A percentile compares a stretch with the other conserved stretches of the same genome.
Conservation (phyloP, 148 eudicot genomes). For the Silene latifolia region DNA sequence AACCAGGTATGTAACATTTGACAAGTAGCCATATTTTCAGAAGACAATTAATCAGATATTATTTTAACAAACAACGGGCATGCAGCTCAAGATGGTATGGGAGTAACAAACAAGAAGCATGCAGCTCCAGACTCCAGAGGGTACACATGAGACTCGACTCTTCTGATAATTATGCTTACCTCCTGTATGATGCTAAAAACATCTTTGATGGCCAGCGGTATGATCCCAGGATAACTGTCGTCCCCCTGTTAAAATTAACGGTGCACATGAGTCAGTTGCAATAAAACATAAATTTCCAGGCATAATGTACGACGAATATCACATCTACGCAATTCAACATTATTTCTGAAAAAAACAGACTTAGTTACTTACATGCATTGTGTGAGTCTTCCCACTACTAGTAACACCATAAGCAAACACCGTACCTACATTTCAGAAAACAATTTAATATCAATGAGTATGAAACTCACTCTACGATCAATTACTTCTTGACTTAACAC, state of each 20-base stretch:
- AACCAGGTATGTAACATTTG: neutral
- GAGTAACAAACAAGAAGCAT: neutral
- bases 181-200: slow-evolving; percentile 98
- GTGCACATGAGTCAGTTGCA: neutral
- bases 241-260: slow-evolving; percentile 60
- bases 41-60: neutral
- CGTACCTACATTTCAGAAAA: slow-evolving; percentile 57
- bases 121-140: neutral
- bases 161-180: slow-evolving; percentile 49
- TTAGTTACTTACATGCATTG: slow-evolving; percentile 88
- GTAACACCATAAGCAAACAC: slow-evolving; percentile 99
- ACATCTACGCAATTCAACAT: neutral
- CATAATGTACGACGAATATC: neutral
- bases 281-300: neutral
- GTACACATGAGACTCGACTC: slow-evolving; percentile 6
- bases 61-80: neutral
- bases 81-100: slow-evolving; percentile 5
- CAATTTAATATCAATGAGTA: slow-evolving; percentile 13
- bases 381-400: slow-evolving; percentile 98
- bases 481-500: neutral
- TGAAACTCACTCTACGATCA: neutral
- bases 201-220: slow-evolving; percentile 97
- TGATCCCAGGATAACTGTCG: slow-evolving; percentile 80
- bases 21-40: neutral
- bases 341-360: neutral